These are phyloP conservation scores for Cucumis sativus DNA, from an alignment of 306 rosid genomes.

Conservation along the genomic window Cucumber_9930_V3 NC_026655.2:8826001-8826500, in stretches of 20 bases:
- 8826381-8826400: neutral
- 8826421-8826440: neutral
- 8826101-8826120: neutral
- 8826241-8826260: no score
- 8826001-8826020: no score
- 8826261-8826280: no score
- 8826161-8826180: neutral
- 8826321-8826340: neutral
- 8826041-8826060: neutral
- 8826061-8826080: neutral
- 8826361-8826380: neutral
- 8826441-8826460: neutral
- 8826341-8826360: neutral
- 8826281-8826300: no score
- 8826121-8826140: neutral
- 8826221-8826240: no score
- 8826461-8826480: no score
- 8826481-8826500: no score
- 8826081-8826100: neutral
- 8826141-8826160: no score
- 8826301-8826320: no score
- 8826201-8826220: no score
- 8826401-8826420: neutral
- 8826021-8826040: neutral
- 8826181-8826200: neutral